Percentiles rank a stretch among this genome's conserved stretches.
phyloP scores from a whole-genome alignment of 2,329 filamentous ascomycete species.

The Talaromyces verruculosus region DNA sequence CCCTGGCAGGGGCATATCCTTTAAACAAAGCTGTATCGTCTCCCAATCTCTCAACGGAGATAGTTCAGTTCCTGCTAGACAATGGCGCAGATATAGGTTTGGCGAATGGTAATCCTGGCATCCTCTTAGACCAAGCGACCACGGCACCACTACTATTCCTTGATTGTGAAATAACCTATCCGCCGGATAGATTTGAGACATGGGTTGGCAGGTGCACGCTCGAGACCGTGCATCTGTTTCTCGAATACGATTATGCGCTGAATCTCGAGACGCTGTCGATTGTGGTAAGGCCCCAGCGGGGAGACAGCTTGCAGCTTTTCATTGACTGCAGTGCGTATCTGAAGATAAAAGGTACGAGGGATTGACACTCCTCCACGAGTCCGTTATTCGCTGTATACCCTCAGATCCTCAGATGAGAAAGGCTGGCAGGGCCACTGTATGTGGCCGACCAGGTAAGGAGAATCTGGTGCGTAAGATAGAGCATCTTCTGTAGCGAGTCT shows the following conservation, averaged over 20 bases:
- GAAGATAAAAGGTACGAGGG: not conserved
- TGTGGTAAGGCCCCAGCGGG: not conserved
- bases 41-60: not conserved
- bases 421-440: not conserved
- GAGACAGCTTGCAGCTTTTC: not conserved
- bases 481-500: not conserved
- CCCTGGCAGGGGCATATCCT: not conserved
- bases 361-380: not conserved
- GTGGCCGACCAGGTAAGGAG: not conserved
- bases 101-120: not conserved
- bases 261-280: not conserved
- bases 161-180: not conserved
- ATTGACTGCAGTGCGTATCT: not conserved
- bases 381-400: not conserved
- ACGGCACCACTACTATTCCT: constrained; percentile 4
- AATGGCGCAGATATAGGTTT: constrained; percentile 10
- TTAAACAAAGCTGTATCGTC: not conserved
- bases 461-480: not conserved
- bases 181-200: not conserved
- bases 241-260: not conserved
- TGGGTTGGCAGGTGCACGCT: not conserved
- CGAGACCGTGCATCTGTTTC: not conserved
- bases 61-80: constrained; percentile 4
- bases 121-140: not conserved
- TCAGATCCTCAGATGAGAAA: not conserved